Percentiles rank a stretch among this genome's conserved stretches.
Evolutionary conservation across 306 rosid genomes (phyloP).

Genomic region (Notholithocarpus densiflorus): DNA sequence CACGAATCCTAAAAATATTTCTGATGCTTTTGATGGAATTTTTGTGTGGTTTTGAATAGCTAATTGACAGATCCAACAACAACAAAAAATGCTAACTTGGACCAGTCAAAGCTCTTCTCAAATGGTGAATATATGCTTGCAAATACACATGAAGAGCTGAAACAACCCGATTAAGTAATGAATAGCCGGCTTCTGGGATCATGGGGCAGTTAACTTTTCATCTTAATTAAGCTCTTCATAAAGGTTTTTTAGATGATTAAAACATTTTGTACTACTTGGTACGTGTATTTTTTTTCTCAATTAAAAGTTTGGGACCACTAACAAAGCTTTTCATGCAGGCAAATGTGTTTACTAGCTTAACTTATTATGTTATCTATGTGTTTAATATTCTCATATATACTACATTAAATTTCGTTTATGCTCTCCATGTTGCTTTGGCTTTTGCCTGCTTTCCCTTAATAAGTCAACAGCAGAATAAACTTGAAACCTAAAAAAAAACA

Average conservation of each 20-base stretch:
- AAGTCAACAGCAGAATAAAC: too few species aligned
- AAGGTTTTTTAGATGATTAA: not conserved
- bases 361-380: too few species aligned
- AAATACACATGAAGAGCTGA: not conserved
- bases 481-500: too few species aligned
- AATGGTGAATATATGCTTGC: not conserved
- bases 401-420: too few species aligned
- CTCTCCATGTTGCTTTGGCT: too few species aligned
- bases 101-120: constrained; percentile 12
- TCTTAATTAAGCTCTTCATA: not conserved
- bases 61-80: not conserved
- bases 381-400: too few species aligned
- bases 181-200: constrained; percentile 3
- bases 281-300: not conserved
- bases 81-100: not conserved
- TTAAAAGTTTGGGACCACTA: too few species aligned
- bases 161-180: not conserved
- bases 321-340: too few species aligned
- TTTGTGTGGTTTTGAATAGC: constrained; percentile 6
- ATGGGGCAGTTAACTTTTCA: not conserved
- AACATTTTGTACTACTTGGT: constrained; percentile 14
- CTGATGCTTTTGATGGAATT: constrained; percentile 1
- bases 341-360: too few species aligned
- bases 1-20: constrained; percentile 15
- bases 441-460: too few species aligned